Base-by-base conservation (phyloP, 345 rosid species). In the Eucalyptus caleyi region DNA sequence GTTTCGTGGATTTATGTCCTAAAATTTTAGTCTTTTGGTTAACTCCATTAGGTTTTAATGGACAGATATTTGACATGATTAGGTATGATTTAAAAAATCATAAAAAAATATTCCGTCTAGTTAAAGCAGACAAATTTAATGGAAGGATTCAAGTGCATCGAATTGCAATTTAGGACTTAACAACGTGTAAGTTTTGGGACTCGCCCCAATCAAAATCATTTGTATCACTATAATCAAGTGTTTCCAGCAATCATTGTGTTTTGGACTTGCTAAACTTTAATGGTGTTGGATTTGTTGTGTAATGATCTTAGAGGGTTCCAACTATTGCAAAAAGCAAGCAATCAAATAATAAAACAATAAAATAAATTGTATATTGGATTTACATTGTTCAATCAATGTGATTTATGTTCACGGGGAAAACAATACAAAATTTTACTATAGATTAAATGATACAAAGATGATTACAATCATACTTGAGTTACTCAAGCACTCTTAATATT, bases 391-490 rank as follows among this genome's bases (percentile, higher is more conserved):
- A 60, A 60, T 60, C 2, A 24, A 5, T 60, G 16, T 60, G 4
- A 26, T 12, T 6, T 60, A 60, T 15, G 10, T 60, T 11, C 32
- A 60, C 0, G 7, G n/a, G 67, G 15, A 26, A 27, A 60, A 1
- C 4, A 60, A 27, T 12, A 26, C 7, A 12, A 12, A 27, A 26
- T 27, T 60, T 60, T 21, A 26, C 67, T 60, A 60, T 26, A 11
- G 3, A 24, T 5, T 12, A 26, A 60, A 27, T 12, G n/a, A 60
- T 60, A 26, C 0, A 0, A 5, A 1, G 16, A 27, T 24, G n/a
- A 60, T 26, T 24, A 60, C 16, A 60, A 27, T 11, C 16, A 26
- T 5, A 12, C 4, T 60, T 26, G 2, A 5, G 67, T 60, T 21
- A 26, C 32, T 60, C 15, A 26, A 60, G 15, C 67, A 60, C 8